Evolutionary conservation across 176 grass and related monocot species (phyloP), one percentile per base, ranked within the genome.

Genomic region (Musa troglodytarum): DNA sequence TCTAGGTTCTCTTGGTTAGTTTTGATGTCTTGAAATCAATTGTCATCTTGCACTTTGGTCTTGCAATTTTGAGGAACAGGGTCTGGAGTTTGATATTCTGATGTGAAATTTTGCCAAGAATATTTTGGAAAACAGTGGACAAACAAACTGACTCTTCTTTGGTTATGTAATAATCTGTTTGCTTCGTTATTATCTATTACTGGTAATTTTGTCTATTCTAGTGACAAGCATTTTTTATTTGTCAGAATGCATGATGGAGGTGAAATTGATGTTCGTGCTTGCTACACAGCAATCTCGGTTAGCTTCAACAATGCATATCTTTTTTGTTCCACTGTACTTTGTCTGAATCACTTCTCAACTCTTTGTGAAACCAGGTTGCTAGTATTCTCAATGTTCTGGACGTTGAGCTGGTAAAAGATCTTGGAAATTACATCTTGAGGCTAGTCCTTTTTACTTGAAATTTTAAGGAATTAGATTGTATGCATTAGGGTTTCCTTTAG

Each of bases 321-420:
- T 43, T 43, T 43, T 43, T 6, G 69, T 85, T 81, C 51, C 78
- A 69, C 19, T 76, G 49, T 17, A 52, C 8, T 73, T 3, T 79
- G 82, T 65, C 52, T 58, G 70, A 68, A 20, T 79, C 52, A 72
- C 49, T 28, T 50, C 4, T 6, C 10, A 64, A 20, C 58, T 79
- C 25, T 70, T 25, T 73, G 49, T 87, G 26, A 50, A 54, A 76
- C 86, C 72, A 98, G 90, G 84, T 98, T 83, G 88, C 90, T 57
- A 98, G 90, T 84, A 80, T 98, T 79, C 79, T 98, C 72, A 98
- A 93, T 65, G 89, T 98, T 87, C 78, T 98, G 62, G 86, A 98
- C 74, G 65, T 65, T 66, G 80, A 89, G 52, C 84, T 93, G 50
- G 86, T 83, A 80, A 87, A 82, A 87, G 90, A 83, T 49, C 55